phyloP scores from a whole-genome alignment of 2,329 filamentous ascomycete species.

The Alternaria sp. region DNA sequence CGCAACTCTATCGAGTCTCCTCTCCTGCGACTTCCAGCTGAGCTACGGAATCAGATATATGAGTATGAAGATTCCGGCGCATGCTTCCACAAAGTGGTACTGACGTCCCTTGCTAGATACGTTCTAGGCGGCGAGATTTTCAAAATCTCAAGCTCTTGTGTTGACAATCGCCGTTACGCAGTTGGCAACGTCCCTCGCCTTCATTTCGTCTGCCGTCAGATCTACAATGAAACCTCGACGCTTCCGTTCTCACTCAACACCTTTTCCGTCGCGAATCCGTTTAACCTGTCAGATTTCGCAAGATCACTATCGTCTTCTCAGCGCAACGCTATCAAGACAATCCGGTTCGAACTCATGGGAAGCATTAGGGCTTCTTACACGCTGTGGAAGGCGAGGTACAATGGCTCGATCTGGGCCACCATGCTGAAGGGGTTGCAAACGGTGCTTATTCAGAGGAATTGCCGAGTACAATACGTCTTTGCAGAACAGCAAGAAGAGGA shows the following conservation, averaged over 20 bases:
- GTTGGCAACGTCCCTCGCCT: not conserved
- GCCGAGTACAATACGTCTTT: not conserved
- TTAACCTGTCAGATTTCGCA: not conserved
- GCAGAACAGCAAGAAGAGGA: not conserved
- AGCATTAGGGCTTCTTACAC: too few relatives aligned
- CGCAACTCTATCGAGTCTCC: not conserved
- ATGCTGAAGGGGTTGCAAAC: not conserved
- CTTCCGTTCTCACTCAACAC: not conserved
- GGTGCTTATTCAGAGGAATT: not conserved
- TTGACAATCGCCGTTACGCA: not conserved
- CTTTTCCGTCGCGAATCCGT: fast-evolving
- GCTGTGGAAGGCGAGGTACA: too few relatives aligned
- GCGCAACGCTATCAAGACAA: not conserved
- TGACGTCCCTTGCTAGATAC: not conserved
- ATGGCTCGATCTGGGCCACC: too few relatives aligned
- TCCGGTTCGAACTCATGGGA: not conserved
- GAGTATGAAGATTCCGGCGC: not conserved
- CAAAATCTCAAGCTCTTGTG: too few relatives aligned
- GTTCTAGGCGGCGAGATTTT: not conserved
- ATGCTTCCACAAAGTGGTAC: not conserved
- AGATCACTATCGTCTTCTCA: not conserved
- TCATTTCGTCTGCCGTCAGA: not conserved
- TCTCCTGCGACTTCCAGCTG: not conserved
- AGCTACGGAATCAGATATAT: not conserved
- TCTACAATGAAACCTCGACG: not conserved